phyloP scores from a whole-genome alignment of 2,329 filamentous ascomycete species.

The Colletotrichum sp. region DNA sequence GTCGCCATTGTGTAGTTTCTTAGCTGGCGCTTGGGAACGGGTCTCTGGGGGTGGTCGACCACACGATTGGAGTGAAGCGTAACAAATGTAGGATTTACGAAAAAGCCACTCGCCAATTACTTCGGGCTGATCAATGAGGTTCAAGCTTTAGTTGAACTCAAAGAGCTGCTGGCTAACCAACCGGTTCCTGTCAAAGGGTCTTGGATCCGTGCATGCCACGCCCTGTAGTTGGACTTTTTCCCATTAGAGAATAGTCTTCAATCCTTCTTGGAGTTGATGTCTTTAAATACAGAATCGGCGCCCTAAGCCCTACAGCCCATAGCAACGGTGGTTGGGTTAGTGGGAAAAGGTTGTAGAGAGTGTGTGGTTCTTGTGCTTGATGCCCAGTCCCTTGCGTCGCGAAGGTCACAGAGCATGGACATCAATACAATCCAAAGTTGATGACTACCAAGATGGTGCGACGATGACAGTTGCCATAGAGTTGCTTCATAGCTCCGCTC shows the following conservation, averaged over 20 bases:
- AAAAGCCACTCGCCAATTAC: background rate
- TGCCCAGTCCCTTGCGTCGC: background rate
- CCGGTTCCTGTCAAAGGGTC: background rate
- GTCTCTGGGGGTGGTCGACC: background rate
- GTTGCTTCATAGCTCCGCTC: background rate
- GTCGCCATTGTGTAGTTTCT: background rate
- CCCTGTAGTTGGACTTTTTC: background rate
- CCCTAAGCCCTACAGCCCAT: background rate
- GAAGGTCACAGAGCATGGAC: background rate
- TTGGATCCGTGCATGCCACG: background rate
- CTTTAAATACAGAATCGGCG: background rate
- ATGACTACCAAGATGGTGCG: background rate
- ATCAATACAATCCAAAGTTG: background rate
- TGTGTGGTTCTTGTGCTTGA: background rate
- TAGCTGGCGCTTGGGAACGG: background rate
- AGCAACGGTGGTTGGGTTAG: background rate
- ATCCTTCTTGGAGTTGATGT: background rate
- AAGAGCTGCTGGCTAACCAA: background rate
- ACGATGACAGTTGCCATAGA: background rate
- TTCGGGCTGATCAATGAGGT: background rate
- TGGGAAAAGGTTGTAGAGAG: background rate
- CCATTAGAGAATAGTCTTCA: background rate
- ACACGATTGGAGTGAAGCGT: background rate
- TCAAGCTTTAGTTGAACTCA: background rate
- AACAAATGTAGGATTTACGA: background rate